phyloP scores from a whole-genome alignment of 192 early-diverging fungal species.

The Phlyctochytrium planicorne region DNA sequence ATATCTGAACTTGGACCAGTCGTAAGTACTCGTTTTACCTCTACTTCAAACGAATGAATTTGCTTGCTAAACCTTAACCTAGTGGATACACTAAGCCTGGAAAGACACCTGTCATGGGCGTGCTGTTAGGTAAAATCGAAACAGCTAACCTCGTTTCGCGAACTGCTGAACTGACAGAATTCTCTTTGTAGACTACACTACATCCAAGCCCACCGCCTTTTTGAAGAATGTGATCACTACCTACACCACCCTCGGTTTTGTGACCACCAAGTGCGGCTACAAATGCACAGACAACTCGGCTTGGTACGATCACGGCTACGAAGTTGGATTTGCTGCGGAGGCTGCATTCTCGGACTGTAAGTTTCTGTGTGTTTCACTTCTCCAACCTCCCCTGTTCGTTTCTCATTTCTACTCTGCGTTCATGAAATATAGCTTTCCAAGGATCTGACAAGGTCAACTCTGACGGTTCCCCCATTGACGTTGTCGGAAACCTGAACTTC shows the following conservation, averaged over 20 bases:
- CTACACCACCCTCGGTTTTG: conserved; percentile 64
- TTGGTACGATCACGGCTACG: conserved; percentile 9
- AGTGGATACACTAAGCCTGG: conserved; percentile 60
- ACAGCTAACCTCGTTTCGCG: too few relatives aligned
- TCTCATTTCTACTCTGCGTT: too few relatives aligned
- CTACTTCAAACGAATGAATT: too few relatives aligned
- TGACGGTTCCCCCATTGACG: conserved; percentile 25
- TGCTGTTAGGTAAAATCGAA: too few relatives aligned
- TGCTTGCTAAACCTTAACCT: too few relatives aligned
- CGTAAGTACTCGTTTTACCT: too few relatives aligned
- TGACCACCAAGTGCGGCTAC: conserved; percentile 40
- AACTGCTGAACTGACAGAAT: too few relatives aligned
- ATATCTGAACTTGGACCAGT: conserved; percentile 60
- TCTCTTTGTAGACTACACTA: conserved; percentile 76
- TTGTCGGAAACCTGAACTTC: conserved; percentile 14
- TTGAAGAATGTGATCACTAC: conserved; percentile 51
- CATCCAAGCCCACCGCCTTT: conserved; percentile 36
- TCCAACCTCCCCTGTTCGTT: too few relatives aligned
- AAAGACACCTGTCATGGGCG: conserved; percentile 50
- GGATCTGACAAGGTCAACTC: conserved; percentile 20
- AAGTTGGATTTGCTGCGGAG: background rate
- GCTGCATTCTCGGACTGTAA: background rate
- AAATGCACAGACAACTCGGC: conserved; percentile 8
- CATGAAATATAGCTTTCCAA: conserved; percentile 16
- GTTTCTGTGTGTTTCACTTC: background rate